Conservation (phyloP, 805 yeast species). For the Saturnispora dispora region DNA sequence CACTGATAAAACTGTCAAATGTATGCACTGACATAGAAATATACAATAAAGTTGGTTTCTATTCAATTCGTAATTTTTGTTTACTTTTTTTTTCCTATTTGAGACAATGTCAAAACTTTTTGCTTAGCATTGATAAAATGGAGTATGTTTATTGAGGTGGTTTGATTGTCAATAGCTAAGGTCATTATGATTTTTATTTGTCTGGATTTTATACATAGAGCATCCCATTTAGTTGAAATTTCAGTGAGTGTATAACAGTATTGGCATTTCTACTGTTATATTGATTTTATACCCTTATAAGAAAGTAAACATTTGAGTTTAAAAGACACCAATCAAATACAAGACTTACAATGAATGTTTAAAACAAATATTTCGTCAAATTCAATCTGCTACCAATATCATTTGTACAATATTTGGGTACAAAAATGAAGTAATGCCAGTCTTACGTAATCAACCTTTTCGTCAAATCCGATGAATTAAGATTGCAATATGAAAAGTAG, state of each 20-base stretch:
- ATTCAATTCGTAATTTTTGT: background rate
- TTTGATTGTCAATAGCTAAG: too few relatives aligned
- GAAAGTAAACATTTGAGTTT: too few relatives aligned
- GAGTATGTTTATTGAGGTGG: background rate
- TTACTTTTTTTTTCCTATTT: background rate
- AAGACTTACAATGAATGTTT: too few relatives aligned
- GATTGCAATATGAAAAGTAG: background rate
- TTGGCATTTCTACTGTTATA: too few relatives aligned
- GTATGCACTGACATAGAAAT: background rate
- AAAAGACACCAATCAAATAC: too few relatives aligned
- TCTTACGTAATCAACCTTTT: background rate
- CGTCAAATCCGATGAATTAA: background rate
- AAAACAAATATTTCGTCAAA: too few relatives aligned
- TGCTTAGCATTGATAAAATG: background rate
- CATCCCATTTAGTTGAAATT: too few relatives aligned
- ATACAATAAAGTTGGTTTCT: background rate
- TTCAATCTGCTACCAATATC: too few relatives aligned
- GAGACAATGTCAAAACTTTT: background rate
- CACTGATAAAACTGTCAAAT: conserved; percentile 18
- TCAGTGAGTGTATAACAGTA: too few relatives aligned
- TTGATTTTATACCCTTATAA: too few relatives aligned
- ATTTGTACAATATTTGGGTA: background rate
- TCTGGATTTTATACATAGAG: too few relatives aligned
- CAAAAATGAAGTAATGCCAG: background rate
- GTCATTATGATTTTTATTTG: too few relatives aligned